phyloP scores from a whole-genome alignment of 2,329 filamentous ascomycete genomes.

The Dryadomyces quercus-mongolicae region DNA sequence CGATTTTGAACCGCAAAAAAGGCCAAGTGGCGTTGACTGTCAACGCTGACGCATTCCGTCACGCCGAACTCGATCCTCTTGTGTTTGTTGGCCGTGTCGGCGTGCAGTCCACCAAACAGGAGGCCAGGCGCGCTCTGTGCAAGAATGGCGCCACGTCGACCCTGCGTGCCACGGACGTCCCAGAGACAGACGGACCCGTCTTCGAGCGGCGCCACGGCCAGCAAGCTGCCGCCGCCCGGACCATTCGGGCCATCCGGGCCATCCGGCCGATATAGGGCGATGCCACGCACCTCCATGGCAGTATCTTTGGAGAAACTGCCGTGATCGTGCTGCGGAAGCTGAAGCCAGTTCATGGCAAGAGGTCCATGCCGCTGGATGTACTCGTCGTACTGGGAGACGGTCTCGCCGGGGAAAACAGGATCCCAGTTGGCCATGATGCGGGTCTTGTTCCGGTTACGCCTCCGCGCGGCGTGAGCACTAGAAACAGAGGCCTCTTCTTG shows the following conservation, averaged over 20 bases:
- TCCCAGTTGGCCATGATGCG: constrained; percentile 73
- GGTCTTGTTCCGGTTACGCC: constrained; percentile 27
- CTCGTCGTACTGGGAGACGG: constrained; percentile 75
- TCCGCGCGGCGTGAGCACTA: not conserved
- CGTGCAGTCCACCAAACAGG: constrained; percentile 36
- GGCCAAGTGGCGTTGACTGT: constrained; percentile 52
- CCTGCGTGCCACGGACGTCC: constrained; percentile 53
- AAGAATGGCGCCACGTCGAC: constrained; percentile 48
- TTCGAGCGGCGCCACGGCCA: constrained; percentile 67
- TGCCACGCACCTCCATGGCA: constrained; percentile 56
- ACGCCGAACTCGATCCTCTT: constrained; percentile 41
- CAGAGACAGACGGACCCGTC: constrained; percentile 83
- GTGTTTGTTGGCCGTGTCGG: too few species aligned
- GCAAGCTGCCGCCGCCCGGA: constrained; percentile 35
- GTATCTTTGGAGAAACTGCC: constrained; percentile 19
- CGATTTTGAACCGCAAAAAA: constrained; percentile 71
- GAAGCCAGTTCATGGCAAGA: constrained; percentile 65
- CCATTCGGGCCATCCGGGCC: constrained; percentile 31
- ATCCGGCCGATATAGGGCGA: constrained; percentile 52
- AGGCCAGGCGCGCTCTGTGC: constrained; percentile 55
- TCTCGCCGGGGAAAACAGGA: constrained; percentile 59
- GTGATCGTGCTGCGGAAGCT: constrained; percentile 36
- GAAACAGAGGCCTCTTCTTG: not conserved
- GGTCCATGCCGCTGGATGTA: constrained; percentile 73
- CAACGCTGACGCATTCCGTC: constrained; percentile 73